These are phyloP conservation scores for Colletotrichum zoysiae DNA, from an alignment of 2,329 filamentous ascomycete genomes.

Conservation along the genomic window DNA sequence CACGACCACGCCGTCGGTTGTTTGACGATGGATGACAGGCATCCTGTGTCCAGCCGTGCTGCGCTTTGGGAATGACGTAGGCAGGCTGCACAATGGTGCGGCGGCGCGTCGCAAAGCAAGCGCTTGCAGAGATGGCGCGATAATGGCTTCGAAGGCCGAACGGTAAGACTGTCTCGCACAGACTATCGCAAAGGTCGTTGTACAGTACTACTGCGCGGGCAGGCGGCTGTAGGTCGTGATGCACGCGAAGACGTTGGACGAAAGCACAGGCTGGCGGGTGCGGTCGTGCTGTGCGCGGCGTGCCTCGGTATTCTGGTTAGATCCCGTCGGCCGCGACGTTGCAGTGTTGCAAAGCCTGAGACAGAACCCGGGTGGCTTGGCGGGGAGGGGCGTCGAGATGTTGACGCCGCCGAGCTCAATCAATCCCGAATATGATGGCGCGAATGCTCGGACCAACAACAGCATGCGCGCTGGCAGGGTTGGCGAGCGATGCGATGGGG, in stretches of 20 bases:
- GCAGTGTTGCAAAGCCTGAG: slow-evolving; percentile 30
- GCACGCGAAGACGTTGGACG: slow-evolving; percentile 7
- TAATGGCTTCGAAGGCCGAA: not conserved
- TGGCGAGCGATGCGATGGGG: slow-evolving; percentile 16
- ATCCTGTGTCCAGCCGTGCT: slow-evolving; percentile 8
- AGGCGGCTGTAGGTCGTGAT: slow-evolving; percentile 1
- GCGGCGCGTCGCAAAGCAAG: slow-evolving; percentile 19
- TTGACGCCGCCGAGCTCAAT: not conserved
- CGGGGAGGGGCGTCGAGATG: slow-evolving; percentile 11
- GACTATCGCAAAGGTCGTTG: slow-evolving; percentile 18
- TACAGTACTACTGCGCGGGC: not conserved
- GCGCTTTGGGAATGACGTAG: slow-evolving; percentile 14
- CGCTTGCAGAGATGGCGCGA: slow-evolving; percentile 11
- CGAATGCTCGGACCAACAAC: not conserved
- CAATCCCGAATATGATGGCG: not conserved
- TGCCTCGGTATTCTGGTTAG: slow-evolving; percentile 11
- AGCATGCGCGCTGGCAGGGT: slow-evolving; percentile 1
- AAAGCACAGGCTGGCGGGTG: slow-evolving; percentile 10
- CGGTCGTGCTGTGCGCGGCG: slow-evolving; percentile 14
- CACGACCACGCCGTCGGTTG: slow-evolving; percentile 45
- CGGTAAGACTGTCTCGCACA: slow-evolving; percentile 19
- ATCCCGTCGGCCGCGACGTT: slow-evolving; percentile 22
- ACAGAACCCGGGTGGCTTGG: slow-evolving; percentile 11
- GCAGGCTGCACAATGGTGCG: not conserved
- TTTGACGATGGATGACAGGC: slow-evolving; percentile 40